Base-by-base conservation (phyloP, 768 basidiomycete genomes). In the Suillus placidus region DNA sequence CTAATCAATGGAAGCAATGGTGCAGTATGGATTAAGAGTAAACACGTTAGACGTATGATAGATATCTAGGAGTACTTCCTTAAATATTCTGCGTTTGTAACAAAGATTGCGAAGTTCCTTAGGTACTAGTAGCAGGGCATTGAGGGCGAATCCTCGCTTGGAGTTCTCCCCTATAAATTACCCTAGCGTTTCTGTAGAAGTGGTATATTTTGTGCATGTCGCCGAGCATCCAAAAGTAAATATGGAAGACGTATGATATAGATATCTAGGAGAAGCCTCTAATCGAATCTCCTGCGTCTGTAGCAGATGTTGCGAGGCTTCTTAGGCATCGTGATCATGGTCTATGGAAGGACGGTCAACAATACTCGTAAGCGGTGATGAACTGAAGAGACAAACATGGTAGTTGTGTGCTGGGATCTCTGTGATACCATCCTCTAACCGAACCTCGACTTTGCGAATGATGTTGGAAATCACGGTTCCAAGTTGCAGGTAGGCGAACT, bases 401-500 rank as follows among this genome's bases (percentile, higher is more conserved):
- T 95, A 99, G 79, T 99, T 95, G 67, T 95, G 87, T 49, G 83
- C 83, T 6, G 97, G 96, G 64, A 99, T 83, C 4, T 78, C 76
- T 9, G 69, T 58, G 43, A 73, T 70, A 23, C 79, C 75, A 61
- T 78, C 75, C 61, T 89, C 88, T 55, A 97, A 81, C 56, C 82
- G 85, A 72, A 98, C 70, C 76, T 94, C 92, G 63, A 94, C 79
- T 64, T 85, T 80, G 61, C 95, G 88, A 58, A 98, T 80, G 66
- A 99, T 74, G 14, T 90, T 92, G 6, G 88, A 77, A 70, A 99
- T 81, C 76, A 99, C 84, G 7, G 89, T 88, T 43, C 94, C 92
- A 12, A 99, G 80, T 80, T 99, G 97, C 67, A 98, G 80, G 78
- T 97, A 96, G 32, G 97, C 97, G 73, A 99, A 99, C 88, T 95